These are phyloP conservation scores for Dothideomycetes sp. DNA, from an alignment of 2,329 filamentous ascomycete genomes.

Conservation along the genomic window DNA sequence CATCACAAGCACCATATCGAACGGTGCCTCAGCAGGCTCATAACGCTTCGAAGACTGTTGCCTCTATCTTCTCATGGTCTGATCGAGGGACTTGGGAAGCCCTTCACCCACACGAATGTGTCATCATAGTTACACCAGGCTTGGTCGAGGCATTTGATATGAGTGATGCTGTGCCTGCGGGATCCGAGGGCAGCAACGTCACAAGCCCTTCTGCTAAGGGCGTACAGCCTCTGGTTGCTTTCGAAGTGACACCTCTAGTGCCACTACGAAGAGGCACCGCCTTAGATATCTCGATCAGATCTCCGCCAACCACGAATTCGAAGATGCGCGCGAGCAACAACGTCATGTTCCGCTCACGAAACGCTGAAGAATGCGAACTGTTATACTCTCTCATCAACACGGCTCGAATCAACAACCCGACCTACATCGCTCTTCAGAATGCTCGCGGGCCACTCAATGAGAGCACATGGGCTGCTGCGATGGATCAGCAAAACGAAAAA, in stretches of 20 bases:
- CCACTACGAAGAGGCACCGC: slow-evolving; percentile 83
- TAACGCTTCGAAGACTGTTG: slow-evolving; percentile 46
- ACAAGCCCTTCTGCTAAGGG: slow-evolving; percentile 29
- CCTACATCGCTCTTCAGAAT: slow-evolving; percentile 70
- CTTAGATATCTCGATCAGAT: slow-evolving; percentile 88
- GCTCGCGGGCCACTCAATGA: slow-evolving; percentile 51
- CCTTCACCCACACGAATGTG: slow-evolving; percentile 53
- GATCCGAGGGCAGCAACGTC: slow-evolving; percentile 32
- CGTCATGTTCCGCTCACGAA: slow-evolving; percentile 81
- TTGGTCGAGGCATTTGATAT: slow-evolving; percentile 56
- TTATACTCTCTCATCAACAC: slow-evolving; percentile 83
- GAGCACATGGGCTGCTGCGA: slow-evolving; percentile 41
- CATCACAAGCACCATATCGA: slow-evolving; percentile 63
- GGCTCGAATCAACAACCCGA: slow-evolving; percentile 83
- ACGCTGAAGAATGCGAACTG: slow-evolving; percentile 64
- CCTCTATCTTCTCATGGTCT: slow-evolving; percentile 55
- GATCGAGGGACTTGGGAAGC: slow-evolving; percentile 53
- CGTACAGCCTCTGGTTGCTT: slow-evolving; percentile 50
- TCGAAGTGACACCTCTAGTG: slow-evolving; percentile 86
- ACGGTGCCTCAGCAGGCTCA: slow-evolving; percentile 39
- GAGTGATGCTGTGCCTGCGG: slow-evolving; percentile 34
- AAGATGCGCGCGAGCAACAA: slow-evolving; percentile 61
- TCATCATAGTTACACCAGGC: slow-evolving; percentile 53
- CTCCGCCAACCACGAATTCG: slow-evolving; percentile 66
- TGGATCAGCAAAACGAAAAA: slow-evolving; percentile 43